Conservation (phyloP, 2,329 filamentous ascomycete species). For the Ploettnerulaceae sp. region DNA sequence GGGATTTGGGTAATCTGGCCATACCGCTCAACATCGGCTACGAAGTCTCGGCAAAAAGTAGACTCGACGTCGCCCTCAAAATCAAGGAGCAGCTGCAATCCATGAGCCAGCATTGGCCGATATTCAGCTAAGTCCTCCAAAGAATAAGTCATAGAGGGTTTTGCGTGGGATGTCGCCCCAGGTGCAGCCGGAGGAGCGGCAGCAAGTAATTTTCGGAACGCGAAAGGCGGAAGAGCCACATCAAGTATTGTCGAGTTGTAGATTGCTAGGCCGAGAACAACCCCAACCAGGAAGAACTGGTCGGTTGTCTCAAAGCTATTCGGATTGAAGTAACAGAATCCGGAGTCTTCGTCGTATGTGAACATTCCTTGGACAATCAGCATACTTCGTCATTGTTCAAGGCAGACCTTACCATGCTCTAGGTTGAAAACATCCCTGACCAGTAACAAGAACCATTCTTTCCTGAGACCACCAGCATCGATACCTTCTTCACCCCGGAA, state of each 20-base stretch:
- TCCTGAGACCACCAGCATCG: slow-evolving; percentile 82
- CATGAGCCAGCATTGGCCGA: slow-evolving; percentile 68
- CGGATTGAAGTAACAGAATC: slow-evolving; percentile 90
- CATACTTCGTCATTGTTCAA: neutral
- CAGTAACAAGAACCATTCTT: slow-evolving; percentile 91
- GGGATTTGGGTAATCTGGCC: slow-evolving; percentile 62
- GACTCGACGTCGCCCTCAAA: slow-evolving; percentile 79
- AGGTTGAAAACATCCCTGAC: slow-evolving; percentile 88
- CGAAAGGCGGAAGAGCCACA: slow-evolving; percentile 80
- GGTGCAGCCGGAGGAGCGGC: slow-evolving; percentile 61
- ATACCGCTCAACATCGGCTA: slow-evolving; percentile 71
- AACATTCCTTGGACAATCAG: slow-evolving; percentile 64
- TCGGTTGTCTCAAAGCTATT: slow-evolving; percentile 86
- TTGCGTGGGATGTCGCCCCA: slow-evolving; percentile 51
- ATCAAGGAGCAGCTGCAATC: slow-evolving; percentile 71
- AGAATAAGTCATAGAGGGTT: slow-evolving; percentile 64
- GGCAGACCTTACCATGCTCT: slow-evolving; percentile 62
- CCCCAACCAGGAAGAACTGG: slow-evolving; percentile 85
- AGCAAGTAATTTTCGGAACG: slow-evolving; percentile 80
- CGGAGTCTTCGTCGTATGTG: slow-evolving; percentile 84
- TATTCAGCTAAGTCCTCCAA: slow-evolving; percentile 81
- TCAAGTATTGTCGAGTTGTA: slow-evolving; percentile 94
- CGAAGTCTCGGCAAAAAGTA: slow-evolving; percentile 78
- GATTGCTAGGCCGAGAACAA: slow-evolving; percentile 82
- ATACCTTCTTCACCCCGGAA: slow-evolving; percentile 88